These are phyloP conservation scores for Chlamydomonas sphaeroides DNA, from an alignment of 139 green algal species.

Conservation along the genomic window DNA sequence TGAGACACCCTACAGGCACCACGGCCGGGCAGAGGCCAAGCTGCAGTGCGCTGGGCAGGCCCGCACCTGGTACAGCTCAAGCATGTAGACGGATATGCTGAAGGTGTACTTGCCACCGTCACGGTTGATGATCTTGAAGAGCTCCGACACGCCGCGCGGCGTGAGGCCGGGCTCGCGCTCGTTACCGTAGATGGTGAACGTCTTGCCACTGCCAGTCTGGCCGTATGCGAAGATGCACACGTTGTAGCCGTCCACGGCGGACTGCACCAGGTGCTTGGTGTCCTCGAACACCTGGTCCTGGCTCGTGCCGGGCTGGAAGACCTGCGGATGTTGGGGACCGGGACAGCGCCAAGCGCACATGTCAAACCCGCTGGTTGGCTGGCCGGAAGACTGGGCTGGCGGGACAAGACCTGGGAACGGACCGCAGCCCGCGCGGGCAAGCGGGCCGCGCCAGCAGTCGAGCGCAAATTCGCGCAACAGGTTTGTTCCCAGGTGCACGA, in stretches of 20 bases:
- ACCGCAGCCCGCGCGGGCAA: no score
- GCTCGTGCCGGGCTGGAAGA: constrained; percentile 69
- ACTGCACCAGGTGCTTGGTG: constrained; percentile 96
- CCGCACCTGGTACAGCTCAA: constrained; percentile 94
- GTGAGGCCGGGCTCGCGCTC: constrained; percentile 82
- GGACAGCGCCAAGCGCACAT: neutral
- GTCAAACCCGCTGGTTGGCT: no score
- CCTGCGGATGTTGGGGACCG: no score
- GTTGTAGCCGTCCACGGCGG: constrained; percentile 89
- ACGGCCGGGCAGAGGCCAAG: neutral
- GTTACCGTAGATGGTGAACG: constrained; percentile 91
- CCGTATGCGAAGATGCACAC: constrained; percentile 92
- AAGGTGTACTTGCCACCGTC: constrained; percentile 82
- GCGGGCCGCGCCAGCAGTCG: no score
- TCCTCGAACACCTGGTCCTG: constrained; percentile 97
- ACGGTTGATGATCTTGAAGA: constrained; percentile 75
- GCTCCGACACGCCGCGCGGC: constrained; percentile 86
- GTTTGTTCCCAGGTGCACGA: no score
- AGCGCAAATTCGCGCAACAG: no score
- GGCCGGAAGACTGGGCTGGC: no score
- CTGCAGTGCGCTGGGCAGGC: neutral
- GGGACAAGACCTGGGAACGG: no score
- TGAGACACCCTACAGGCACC: no score
- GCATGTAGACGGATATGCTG: constrained; percentile 90
- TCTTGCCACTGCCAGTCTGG: constrained; percentile 86